A percentile compares a stretch with the other conserved stretches of the same genome.
These are phyloP conservation scores for Cladophialophora immunda DNA, from an alignment of 2,329 filamentous ascomycete genomes.

Conservation along the genomic window DNA sequence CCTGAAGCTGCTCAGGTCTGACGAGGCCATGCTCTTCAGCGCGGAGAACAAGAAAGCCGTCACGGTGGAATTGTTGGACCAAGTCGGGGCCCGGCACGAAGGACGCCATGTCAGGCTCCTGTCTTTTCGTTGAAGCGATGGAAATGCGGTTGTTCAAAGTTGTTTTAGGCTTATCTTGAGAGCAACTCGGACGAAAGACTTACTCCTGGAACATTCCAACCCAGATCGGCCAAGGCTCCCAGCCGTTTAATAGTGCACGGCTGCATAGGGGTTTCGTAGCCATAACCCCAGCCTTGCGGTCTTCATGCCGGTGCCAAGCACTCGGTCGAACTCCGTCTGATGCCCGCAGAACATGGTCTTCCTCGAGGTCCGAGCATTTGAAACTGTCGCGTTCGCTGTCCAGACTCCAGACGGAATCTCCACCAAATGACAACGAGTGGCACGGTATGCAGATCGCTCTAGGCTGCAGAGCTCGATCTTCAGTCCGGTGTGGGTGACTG, in stretches of 20 bases:
- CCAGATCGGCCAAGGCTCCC: neutral
- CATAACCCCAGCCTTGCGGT: slow-evolving; percentile 23
- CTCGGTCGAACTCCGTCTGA: slow-evolving; percentile 1
- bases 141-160: neutral
- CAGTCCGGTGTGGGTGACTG: neutral
- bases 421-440: neutral
- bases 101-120: slow-evolving; percentile 25
- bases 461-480: slow-evolving; percentile 14
- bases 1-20: slow-evolving; percentile 39
- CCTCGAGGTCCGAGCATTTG: neutral
- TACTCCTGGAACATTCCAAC: neutral
- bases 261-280: neutral
- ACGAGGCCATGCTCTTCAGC: slow-evolving; percentile 44
- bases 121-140: neutral
- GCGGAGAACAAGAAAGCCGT: slow-evolving; percentile 43
- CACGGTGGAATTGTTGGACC: slow-evolving; percentile 41
- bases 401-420: neutral
- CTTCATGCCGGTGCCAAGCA: slow-evolving; percentile 38
- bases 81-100: slow-evolving; percentile 39
- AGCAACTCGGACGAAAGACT: neutral
- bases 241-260: slow-evolving; percentile 22
- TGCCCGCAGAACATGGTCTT: neutral
- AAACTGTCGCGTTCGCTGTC: neutral
- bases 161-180: neutral
- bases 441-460: neutral